Base-by-base conservation (phyloP, 768 basidiomycete genomes). In the Collybia sp. region DNA sequence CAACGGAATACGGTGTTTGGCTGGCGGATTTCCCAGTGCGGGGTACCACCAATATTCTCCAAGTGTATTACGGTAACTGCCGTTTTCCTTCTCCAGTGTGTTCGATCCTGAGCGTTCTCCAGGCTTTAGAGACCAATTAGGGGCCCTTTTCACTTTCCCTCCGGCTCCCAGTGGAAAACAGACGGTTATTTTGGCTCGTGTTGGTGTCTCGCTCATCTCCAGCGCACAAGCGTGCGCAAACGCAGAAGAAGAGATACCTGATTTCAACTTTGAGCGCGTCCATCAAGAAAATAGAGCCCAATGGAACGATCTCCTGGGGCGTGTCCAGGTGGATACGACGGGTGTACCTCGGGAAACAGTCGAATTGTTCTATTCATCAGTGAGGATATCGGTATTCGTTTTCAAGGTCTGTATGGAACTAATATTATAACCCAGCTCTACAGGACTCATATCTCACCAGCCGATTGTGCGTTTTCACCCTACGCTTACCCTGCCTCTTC, bases 121-220 rank as follows among this genome's bases (percentile, higher is more conserved):
- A 79, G 78, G 73, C 19, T 75, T 73, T 48, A 58, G 67, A 12
- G 68, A 70, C n/a, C 70, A 80, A 53, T 61, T 77, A 41, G 80
- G 82, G 11, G 78, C 73, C 1, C 52, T 81, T 6, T 62, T 81
- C 40, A 76, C 76, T 0, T 82, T 80, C 62, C 57, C 57, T 1
- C 76, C 72, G 5, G 63, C 69, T 17, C 69, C 72, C 0, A 45
- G 54, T 5, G 53, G 57, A n/a, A 42, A 49, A 10, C 48, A 56
- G 8, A 76, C 75, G 1, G 64, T 70, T 1, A 76, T 85, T 47
- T 65, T 81, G 16, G 79, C 69, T 1, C 76, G 82, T n/a, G 73
- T 78, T 3, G 82, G 83, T n/a, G 73, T 85, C 5, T 83, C 81
- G 0, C 73, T 83, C 51, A 77, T 83, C 43, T 83, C 82, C 3